Evolutionary conservation across 768 basidiomycete species (phyloP), one percentile per base, ranked within the genome.

Genomic region (Agaricus sinodeliciosus): DNA sequence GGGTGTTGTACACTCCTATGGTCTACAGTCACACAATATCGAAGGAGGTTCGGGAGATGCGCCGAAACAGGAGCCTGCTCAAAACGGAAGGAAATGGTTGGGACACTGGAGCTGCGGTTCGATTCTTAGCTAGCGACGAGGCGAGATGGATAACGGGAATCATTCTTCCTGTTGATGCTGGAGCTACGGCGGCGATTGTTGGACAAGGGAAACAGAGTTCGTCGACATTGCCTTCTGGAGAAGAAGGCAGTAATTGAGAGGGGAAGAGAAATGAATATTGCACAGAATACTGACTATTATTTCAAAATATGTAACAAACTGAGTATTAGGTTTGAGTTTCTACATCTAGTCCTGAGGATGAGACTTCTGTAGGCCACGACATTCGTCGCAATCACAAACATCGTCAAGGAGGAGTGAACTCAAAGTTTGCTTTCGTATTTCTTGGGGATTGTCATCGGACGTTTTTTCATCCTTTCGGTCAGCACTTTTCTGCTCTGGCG

Each of bases 81-180:
- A 61, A 69, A 36, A 72, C 70, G 3, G 73, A 75, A 56, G 73
- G 72, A 13, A 73, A 73, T 56, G 73, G 67, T 3, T 75, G 73
- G 73, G 72, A 75, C 50, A 59, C 64, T 9, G 73, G 71, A 12
- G 64, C 69, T 39, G 72, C 72, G 16, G 66, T 67, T 13, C 58
- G 72, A 18, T 75, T 73, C 56, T 52, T 75, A 43, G 72, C 68
- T 0, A 70, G 72, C 27, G 71, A 73, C 40, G 67, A 74, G 46
- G 70, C 73, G 19, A 62, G 72, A 18, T 75, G 73, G 73, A 71
- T 74, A 46, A 74, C 73, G 0, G 73, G 72, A 0, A 62, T 64
- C 27, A 63, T 67, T 25, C 60, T 74, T 27, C 68, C 72, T 9
- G 73, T 74, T 27, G 72, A 74, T 58, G 73, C 72, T 9, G 73